Base-by-base conservation (phyloP, 768 basidiomycete genomes). In the Mycena albidolilacea region DNA sequence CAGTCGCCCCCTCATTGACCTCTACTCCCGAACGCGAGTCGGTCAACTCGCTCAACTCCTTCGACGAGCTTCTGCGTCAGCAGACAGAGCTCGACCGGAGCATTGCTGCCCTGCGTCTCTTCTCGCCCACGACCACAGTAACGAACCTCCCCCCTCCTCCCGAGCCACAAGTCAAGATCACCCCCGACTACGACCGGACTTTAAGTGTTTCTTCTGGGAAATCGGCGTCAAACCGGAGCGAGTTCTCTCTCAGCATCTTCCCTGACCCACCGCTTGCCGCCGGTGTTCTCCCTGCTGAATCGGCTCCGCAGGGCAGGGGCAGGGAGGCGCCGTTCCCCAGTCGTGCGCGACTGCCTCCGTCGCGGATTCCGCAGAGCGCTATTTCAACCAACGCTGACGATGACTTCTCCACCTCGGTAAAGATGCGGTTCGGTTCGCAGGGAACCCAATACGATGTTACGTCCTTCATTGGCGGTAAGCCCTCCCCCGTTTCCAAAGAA, bases 211-310 rank as follows among this genome's bases (percentile, higher is more conserved):
- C 77, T 3, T 75, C 76, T 21, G 67, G 37, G 14, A 75, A 82
- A 66, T 85, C 85, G 9, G 75, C 78, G 15, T 83, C 86, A 10
- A 80, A 80, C 46, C 79, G 80, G 19, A 85, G 84, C 74, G 91
- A 92, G n/a, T 89, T 94, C 72, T 93, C 93, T 4, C 81, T 95
- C 64, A 93, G 92, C 75, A 84, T 85, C 55, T 94, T 94, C 81
- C 93, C 93, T 5, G 81, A 86, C 44, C 93, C 92, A 43, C 92
- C 93, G 17, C 75, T 75, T 75, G 80, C 72, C 70, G 59, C 75
- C 46, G 67, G 39, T 38, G 37, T 43, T 57, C 64, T 44, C 21
- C 21, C 63, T 17, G 52, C 64, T 64, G 64, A 58, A 57, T 44
- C 50, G 5, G 21, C 41, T 30, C 23, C n/a, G 21, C 2, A 23